phyloP scores from a whole-genome alignment of 345 rosid species.

The Lepidium didymum region DNA sequence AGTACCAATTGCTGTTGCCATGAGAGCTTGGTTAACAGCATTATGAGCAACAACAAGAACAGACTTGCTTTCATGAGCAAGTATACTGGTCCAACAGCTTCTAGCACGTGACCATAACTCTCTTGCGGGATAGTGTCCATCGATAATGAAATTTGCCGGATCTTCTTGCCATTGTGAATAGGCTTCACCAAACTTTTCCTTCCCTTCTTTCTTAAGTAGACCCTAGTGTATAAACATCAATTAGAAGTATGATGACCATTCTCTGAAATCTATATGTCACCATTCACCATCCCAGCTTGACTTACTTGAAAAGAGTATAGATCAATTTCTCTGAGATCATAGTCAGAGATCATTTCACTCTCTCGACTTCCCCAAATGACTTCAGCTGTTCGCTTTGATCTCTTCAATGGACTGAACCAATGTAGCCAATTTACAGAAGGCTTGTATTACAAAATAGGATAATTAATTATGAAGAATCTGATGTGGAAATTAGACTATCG shows the following conservation, averaged over 20 bases:
- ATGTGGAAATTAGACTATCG: background rate
- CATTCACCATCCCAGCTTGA: background rate
- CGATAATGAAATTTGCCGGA: constrained; percentile 70
- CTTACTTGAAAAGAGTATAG: constrained; percentile 84
- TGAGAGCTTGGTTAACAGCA: constrained; percentile 90
- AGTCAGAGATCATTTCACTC: constrained; percentile 52
- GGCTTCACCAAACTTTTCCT: constrained; percentile 68
- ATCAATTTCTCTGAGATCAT: constrained; percentile 83
- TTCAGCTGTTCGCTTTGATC: constrained; percentile 82
- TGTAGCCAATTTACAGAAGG: background rate
- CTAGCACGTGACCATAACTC: constrained; percentile 83
- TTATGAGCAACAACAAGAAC: constrained; percentile 97
- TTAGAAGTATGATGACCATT: background rate
- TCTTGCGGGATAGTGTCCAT: constrained; percentile 84
- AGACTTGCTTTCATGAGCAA: constrained; percentile 68
- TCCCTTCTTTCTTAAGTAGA: constrained; percentile 77
- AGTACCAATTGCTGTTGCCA: constrained; percentile 82
- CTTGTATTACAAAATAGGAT: background rate
- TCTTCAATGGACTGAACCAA: constrained; percentile 55
- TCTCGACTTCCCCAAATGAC: constrained; percentile 73
- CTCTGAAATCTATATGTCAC: background rate
- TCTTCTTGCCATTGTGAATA: constrained; percentile 78
- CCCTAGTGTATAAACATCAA: constrained; percentile 46
- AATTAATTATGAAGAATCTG: background rate
- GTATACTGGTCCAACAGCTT: constrained; percentile 60